These are phyloP conservation scores for Penicillium sp. DNA, from an alignment of 2,329 filamentous ascomycete species.

Conservation along the genomic window DNA sequence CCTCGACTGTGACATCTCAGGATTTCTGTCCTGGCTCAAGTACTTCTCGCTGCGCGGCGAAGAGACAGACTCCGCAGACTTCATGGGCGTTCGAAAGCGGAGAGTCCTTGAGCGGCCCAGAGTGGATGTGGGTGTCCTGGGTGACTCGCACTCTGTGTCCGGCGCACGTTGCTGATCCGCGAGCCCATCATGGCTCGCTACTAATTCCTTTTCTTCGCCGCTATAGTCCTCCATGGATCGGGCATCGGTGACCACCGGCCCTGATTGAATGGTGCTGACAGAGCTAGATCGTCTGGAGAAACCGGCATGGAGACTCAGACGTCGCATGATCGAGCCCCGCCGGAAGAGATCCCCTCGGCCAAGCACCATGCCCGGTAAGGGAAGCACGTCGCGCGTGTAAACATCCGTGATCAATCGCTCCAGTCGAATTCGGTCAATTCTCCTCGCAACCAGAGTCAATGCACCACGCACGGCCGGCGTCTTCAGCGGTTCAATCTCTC, in stretches of 20 bases:
- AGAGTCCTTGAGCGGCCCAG: conserved; percentile 14
- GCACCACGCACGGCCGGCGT: conserved; percentile 68
- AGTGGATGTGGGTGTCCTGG: conserved; percentile 14
- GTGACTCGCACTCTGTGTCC: conserved; percentile 9
- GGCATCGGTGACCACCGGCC: conserved; percentile 11
- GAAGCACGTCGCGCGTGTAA: conserved; percentile 75
- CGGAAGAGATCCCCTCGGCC: conserved; percentile 65
- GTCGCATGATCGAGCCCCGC: conserved; percentile 77
- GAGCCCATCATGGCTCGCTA: conserved; percentile 7
- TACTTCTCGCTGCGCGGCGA: conserved; percentile 16
- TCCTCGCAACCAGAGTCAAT: conserved; percentile 67
- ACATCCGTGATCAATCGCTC: conserved; percentile 71
- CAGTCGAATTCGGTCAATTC: conserved; percentile 70
- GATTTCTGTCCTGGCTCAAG: conserved; percentile 11
- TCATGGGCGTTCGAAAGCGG: conserved; percentile 11
- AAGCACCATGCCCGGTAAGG: conserved; percentile 74
- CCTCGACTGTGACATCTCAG: conserved; percentile 13
- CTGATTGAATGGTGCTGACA: conserved; percentile 30
- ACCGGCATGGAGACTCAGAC: conserved; percentile 73
- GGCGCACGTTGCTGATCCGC: conserved; percentile 7
- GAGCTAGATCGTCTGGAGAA: conserved; percentile 69
- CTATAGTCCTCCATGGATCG: conserved; percentile 9
- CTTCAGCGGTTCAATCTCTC: conserved; percentile 70
- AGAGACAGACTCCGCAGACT: conserved; percentile 3
- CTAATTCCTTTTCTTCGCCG: conserved; percentile 14